Evolutionary conservation across 768 basidiomycete genomes (phyloP), one percentile per base, ranked within the genome.

Genomic region (Cytidiella melzeri): DNA sequence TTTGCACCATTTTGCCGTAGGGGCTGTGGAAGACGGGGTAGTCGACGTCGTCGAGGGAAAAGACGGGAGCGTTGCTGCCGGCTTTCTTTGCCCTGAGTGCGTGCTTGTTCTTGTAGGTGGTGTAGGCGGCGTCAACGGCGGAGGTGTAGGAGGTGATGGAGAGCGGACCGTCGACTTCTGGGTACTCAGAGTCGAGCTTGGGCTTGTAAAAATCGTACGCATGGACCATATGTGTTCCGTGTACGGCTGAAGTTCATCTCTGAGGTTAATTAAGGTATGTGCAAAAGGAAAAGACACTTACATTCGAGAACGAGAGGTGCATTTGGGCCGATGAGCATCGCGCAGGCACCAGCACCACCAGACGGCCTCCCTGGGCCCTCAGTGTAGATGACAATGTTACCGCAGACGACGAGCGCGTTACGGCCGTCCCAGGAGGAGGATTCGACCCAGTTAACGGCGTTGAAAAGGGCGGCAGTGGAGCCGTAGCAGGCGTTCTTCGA

Each of bases 201-300:
- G 96, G 96, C 75, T 99, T 99, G 84, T 96, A 99, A 69, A 97
- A 98, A 71, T 99, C 95, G 69, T 95, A 97, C 0, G 86, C 91
- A 74, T 99, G 95, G 54, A 87, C 86, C 88, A 98, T 97, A 74
- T 93, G 90, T 45, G 84, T 92, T 21, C 94, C 95, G 69, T 97
- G 96, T 56, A 92, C 78, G 58, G 95, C 95, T 98, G 65, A 7
- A 63, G 52, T 24, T 4, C 38, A 48, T 47, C 20, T 40, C 11
- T 44, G 43, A 24, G 25, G n/a, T 37, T 42, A 30, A 44, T 57
- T 41, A 42, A 24, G 21, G 51, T 72, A 62, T 23, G 72, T 69
- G 51, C 77, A 49, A 23, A 45, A 36, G 49, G 38, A 7, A 25
- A 47, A 13, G 13, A 36, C 40, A 78, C 92, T 73, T 69, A 97